A percentile compares a stretch with the other conserved stretches of the same genome.
Conservation (phyloP, 1,139 yeast genomes). For the Sugiyamaella sp. region DNA sequence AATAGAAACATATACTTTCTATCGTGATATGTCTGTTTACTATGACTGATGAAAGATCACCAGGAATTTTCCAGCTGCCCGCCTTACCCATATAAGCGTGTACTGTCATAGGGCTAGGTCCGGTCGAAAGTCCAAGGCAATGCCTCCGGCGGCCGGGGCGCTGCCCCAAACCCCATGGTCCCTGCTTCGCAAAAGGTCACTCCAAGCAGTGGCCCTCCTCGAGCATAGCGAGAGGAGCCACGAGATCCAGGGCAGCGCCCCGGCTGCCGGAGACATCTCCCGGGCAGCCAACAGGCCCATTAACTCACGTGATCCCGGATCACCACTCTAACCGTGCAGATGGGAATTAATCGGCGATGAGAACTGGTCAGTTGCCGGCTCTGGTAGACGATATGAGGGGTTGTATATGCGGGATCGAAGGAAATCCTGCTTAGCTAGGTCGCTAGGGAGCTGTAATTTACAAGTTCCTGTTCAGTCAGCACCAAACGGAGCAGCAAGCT, state of each 20-base stretch:
- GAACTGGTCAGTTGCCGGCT: neutral
- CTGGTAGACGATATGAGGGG: neutral
- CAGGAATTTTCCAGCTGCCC: neutral
- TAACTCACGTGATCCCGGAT: too few relatives aligned
- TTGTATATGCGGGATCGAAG: too few relatives aligned
- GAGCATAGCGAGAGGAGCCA: too few relatives aligned
- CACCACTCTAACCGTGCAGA: neutral
- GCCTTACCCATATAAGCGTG: conserved; percentile 11
- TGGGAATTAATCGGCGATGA: neutral
- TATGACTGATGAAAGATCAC: conserved; percentile 6
- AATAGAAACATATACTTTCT: conserved; percentile 5
- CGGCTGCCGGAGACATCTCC: neutral
- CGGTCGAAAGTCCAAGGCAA: too few relatives aligned
- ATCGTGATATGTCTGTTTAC: neutral
- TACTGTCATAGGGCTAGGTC: neutral
- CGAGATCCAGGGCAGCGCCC: neutral
- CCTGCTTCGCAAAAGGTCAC: too few relatives aligned
- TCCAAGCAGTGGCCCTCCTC: too few relatives aligned
- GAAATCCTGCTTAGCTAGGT: too few relatives aligned
- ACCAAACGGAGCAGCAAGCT: neutral
- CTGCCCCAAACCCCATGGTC: too few relatives aligned
- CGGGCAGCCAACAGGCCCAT: too few relatives aligned
- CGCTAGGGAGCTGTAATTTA: too few relatives aligned
- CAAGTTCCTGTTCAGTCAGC: too few relatives aligned
- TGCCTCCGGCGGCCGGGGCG: too few relatives aligned